Percentiles rank a stretch among this genome's conserved stretches.
These are phyloP conservation scores for Fistulinella prunicolor DNA, from an alignment of 768 basidiomycete species.

Conservation along the genomic window DNA sequence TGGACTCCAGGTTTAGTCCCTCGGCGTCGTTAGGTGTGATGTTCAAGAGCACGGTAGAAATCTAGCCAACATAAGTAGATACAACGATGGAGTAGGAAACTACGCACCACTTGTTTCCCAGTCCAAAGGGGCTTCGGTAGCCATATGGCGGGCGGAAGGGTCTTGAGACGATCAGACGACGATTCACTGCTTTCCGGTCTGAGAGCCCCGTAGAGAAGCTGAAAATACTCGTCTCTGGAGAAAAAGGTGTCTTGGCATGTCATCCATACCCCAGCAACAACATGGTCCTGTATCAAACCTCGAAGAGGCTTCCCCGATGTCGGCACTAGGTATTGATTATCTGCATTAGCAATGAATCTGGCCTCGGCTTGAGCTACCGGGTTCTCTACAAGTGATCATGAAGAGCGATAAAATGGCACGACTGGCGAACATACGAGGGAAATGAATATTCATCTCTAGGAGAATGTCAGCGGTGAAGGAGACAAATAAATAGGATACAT, in stretches of 20 bases:
- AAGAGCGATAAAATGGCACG: background rate
- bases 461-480: constrained; percentile 3
- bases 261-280: constrained; percentile 99
- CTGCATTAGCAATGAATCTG: constrained; percentile 91
- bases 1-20: constrained; percentile 81
- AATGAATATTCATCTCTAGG: constrained; percentile 99
- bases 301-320: constrained; percentile 97
- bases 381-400: constrained; percentile 59
- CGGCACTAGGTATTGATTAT: constrained; percentile 98
- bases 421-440: constrained; percentile 70
- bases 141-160: constrained; percentile 89
- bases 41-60: constrained; percentile 91
- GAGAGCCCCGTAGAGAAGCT: constrained; percentile 91
- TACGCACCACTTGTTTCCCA: constrained; percentile 89
- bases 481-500: constrained; percentile 17
- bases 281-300: constrained; percentile 97
- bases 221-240: constrained; percentile 92
- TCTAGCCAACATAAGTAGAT: constrained; percentile 42
- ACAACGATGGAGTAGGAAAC: background rate
- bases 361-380: constrained; percentile 95
- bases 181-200: constrained; percentile 78
- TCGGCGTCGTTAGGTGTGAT: constrained; percentile 76
- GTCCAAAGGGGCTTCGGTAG: constrained; percentile 93
- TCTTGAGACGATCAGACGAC: constrained; percentile 58
- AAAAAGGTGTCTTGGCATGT: constrained; percentile 95